These are phyloP conservation scores for Glonium stellatum DNA, from an alignment of 495 filamentous ascomycete genomes.

Conservation along the genomic window DNA sequence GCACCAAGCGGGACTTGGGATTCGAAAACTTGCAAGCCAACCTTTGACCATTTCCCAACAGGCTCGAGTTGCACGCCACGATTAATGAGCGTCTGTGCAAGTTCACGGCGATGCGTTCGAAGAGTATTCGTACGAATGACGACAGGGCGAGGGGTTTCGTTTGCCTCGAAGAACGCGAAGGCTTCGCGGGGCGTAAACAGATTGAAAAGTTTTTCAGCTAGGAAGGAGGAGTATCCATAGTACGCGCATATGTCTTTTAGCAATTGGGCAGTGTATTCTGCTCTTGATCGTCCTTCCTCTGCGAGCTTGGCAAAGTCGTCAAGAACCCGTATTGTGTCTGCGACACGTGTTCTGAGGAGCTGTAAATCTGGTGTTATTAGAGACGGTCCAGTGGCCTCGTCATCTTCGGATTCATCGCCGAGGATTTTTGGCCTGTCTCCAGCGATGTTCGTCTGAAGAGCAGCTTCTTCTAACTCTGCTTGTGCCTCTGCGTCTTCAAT, in stretches of 20 bases:
- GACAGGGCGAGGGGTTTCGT: conserved; percentile 84
- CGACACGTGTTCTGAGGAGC: conserved; percentile 81
- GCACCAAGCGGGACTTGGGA: conserved; percentile 91
- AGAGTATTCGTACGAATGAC: conserved; percentile 92
- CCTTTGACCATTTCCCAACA: conserved; percentile 97
- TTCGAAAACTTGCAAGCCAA: conserved; percentile 94
- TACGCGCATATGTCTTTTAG: conserved; percentile 90
- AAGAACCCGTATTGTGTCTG: conserved; percentile 84
- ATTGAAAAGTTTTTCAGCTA: conserved; percentile 80
- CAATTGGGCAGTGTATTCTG: conserved; percentile 79
- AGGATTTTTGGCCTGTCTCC: conserved; percentile 71
- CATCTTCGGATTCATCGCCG: conserved; percentile 46
- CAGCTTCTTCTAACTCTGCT: conserved; percentile 75
- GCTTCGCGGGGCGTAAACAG: conserved; percentile 91
- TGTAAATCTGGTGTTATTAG: conserved; percentile 80
- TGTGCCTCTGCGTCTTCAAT: conserved; percentile 70
- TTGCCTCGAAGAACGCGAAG: conserved; percentile 97
- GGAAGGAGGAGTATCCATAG: conserved; percentile 78
- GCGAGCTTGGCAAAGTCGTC: conserved; percentile 76
- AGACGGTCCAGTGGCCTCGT: conserved; percentile 44
- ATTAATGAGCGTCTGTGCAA: conserved; percentile 93
- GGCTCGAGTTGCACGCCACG: conserved; percentile 93
- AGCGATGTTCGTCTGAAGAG: conserved; percentile 89
- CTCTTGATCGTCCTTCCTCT: conserved; percentile 68
- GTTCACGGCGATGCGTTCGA: conserved; percentile 80